A percentile compares a stretch with the other conserved stretches of the same genome.
These are phyloP conservation scores for Rhodosporidiobolus sp. DNA, from an alignment of 768 basidiomycete genomes.

Conservation along the genomic window DNA sequence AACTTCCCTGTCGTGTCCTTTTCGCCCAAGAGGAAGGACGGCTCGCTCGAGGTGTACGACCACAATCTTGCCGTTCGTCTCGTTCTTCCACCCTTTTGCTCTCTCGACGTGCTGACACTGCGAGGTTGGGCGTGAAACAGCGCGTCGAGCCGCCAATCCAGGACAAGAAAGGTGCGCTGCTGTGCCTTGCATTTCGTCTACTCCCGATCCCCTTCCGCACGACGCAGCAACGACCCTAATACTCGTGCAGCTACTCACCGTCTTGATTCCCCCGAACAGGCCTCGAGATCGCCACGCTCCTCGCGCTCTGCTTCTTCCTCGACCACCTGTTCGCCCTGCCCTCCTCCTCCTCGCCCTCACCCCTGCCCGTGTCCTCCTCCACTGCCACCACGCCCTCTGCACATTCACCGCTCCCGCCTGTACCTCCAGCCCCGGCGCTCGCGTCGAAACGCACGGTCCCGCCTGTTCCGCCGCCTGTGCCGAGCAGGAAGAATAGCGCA, in stretches of 20 bases:
- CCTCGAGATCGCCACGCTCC: conserved; percentile 26
- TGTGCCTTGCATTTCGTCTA: no score
- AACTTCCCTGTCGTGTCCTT: conserved; percentile 20
- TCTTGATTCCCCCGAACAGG: no score
- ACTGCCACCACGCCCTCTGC: background rate
- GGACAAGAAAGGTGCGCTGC: conserved; percentile 21
- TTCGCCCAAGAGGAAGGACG: conserved; percentile 16
- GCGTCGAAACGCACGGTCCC: no score
- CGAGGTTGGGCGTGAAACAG: background rate
- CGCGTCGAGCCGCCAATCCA: conserved; percentile 24
- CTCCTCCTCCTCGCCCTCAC: no score
- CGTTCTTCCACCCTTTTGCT: background rate
- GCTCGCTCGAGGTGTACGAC: conserved; percentile 16
- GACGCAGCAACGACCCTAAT: no score
- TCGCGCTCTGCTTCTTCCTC: conserved; percentile 27
- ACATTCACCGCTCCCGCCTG: background rate
- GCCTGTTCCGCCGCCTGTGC: background rate
- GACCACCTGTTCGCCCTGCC: conserved; percentile 11
- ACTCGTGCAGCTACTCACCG: no score
- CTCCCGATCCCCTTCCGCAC: background rate
- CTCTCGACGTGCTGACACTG: background rate
- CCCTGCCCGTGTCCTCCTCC: background rate
- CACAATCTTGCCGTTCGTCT: conserved; percentile 24
- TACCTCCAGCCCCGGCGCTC: background rate
- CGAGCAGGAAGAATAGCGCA: background rate